Evolutionary conservation across 2,329 filamentous ascomycete genomes (phyloP), one percentile per base, ranked within the genome.

Genomic region (Trichoderma polysporum): DNA sequence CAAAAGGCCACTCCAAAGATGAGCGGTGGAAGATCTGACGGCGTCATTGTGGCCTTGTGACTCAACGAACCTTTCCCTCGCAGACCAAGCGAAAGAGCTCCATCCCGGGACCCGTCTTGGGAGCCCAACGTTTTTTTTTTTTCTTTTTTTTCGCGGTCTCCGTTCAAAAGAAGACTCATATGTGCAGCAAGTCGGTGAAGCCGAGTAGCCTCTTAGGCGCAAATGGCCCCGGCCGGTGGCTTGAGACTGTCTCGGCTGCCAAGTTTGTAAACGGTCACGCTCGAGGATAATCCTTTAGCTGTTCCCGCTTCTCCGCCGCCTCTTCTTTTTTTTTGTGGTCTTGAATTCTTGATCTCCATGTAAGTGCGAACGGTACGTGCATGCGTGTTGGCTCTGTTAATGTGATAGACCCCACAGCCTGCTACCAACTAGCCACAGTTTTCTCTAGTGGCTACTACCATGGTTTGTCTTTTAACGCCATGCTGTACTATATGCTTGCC

Each of bases 371-470:
- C 66, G 50, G 57, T 35, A 68, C 66, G 68, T 60, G 69, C 66
- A 69, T 65, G 60, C 52, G 68, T 68, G 69, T 70, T 69, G 72
- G 64, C 63, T 67, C 66, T 69, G 52, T 71, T 68, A 67, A 69
- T 68, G 71, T 73, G 70, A 69, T 54, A 59, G 68, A 60, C 72
- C 72, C 73, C 73, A 70, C 71, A 65, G 60, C 52, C 61, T n/a
- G 33, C 57, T 41, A 41, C 41, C 29, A 49, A 33, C 64, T 25
- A 35, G 41, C 53, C 29, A 45, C 22, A 47, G 53, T 31, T 58
- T 45, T 39, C 49, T 56, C 47, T 27, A 52, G 63, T 58, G 19
- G 35, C 68, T 47, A 65, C 58, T 52, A 33, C 29, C 27, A 25
- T 39, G 13, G 7, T n/a, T 25, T 29, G 9, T 9, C 17, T 25